These are phyloP conservation scores for Xylariaceae sp. DNA, from an alignment of 2,329 filamentous ascomycete species.

Conservation along the genomic window DNA sequence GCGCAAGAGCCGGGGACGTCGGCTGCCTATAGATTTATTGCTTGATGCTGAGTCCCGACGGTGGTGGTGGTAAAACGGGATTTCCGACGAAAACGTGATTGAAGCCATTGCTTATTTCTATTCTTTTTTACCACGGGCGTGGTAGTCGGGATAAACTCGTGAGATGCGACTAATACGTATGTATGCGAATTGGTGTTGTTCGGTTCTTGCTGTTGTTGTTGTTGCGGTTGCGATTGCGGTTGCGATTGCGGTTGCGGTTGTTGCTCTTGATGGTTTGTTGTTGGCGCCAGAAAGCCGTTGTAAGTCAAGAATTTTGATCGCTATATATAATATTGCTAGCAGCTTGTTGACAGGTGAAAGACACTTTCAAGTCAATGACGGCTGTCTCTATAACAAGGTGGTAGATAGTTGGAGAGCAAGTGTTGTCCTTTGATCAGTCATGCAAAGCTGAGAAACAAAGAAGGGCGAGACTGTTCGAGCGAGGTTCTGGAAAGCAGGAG, in stretches of 20 bases:
- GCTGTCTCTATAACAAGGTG: slow-evolving; percentile 2
- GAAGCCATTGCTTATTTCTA: slow-evolving; percentile 32
- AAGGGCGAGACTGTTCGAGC: slow-evolving; percentile 1
- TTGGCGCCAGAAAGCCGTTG: background rate
- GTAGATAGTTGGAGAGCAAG: slow-evolving; percentile 6
- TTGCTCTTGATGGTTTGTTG: background rate
- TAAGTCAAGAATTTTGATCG: background rate
- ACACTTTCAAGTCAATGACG: background rate
- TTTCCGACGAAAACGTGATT: slow-evolving; percentile 31
- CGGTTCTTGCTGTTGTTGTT: no score
- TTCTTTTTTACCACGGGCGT: background rate
- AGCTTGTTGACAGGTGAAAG: background rate
- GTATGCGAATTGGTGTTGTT: background rate
- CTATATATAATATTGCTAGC: background rate
- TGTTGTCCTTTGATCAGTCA: slow-evolving; percentile 6
- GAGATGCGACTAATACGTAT: slow-evolving; percentile 1
- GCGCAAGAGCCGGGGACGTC: slow-evolving; percentile 49
- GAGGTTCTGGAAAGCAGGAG: slow-evolving; percentile 3
- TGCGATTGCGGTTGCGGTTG: background rate
- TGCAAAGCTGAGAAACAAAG: background rate
- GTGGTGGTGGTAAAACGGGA: slow-evolving; percentile 27
- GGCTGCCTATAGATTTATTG: slow-evolving; percentile 31
- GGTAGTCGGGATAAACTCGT: background rate
- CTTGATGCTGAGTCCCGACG: slow-evolving; percentile 40
- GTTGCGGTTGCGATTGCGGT: no score